Conservation (phyloP, 2,329 filamentous ascomycete genomes). For the Fusarium sp. region DNA sequence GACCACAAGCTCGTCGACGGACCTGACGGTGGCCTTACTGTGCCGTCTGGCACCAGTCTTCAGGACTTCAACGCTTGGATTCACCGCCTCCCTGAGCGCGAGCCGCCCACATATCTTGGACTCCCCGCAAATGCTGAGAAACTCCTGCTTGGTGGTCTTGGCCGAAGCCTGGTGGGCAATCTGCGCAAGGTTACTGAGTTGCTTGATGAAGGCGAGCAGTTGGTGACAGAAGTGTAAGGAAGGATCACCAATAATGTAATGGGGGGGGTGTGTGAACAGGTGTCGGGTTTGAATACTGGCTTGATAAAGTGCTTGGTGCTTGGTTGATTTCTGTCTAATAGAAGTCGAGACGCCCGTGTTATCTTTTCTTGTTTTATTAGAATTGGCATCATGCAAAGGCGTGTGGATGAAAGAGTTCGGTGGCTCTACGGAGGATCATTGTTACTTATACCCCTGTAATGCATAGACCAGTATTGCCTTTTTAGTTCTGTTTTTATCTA, state of each 20-base stretch:
- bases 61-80: constrained; percentile 93
- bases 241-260: background rate
- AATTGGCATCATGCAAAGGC: constrained; percentile 28
- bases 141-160: constrained; percentile 87
- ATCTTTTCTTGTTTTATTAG: constrained; percentile 20
- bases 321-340: constrained; percentile 10
- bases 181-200: constrained; percentile 86
- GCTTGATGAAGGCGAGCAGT: constrained; percentile 92
- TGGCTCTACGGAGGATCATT: constrained; percentile 17
- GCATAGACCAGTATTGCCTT: constrained; percentile 25
- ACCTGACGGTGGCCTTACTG: constrained; percentile 71
- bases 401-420: constrained; percentile 7
- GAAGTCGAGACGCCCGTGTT: background rate
- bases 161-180: constrained; percentile 85
- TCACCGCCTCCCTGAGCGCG: constrained; percentile 89
- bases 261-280: background rate
- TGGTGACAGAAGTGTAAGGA: constrained; percentile 74
- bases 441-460: constrained; percentile 41
- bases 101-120: constrained; percentile 94
- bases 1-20: constrained; percentile 88
- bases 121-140: constrained; percentile 97
- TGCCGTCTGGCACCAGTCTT: constrained; percentile 84
- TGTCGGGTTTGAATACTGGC: background rate
- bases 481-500: constrained; percentile 11
- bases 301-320: background rate